Percentiles rank a stretch among this genome's conserved stretches.
phyloP scores from a whole-genome alignment of 2,329 filamentous ascomycete genomes.

The Exserohilum rostratum region DNA sequence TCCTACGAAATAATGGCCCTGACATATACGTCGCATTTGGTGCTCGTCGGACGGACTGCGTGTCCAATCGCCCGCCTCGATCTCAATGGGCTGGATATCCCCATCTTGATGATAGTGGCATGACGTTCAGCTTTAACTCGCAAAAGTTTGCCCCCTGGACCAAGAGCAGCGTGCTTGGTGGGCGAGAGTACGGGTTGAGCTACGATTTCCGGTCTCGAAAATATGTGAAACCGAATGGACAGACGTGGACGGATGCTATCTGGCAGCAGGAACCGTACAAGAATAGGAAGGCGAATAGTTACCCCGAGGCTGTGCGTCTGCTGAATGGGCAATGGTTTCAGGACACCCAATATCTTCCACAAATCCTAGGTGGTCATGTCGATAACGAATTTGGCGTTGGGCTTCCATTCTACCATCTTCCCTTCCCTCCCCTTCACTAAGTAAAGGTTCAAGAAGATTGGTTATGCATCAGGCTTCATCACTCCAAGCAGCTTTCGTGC shows the following conservation, averaged over 20 bases:
- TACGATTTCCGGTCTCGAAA: constrained; percentile 49
- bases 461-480: neutral
- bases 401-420: neutral
- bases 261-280: constrained; percentile 36
- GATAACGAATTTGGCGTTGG: constrained; percentile 6
- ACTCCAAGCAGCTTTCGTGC: constrained; percentile 44
- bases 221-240: constrained; percentile 32
- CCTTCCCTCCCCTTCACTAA: neutral
- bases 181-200: constrained; percentile 21
- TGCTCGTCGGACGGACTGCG: constrained; percentile 47
- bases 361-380: constrained; percentile 1
- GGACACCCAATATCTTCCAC: constrained; percentile 22
- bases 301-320: constrained; percentile 35
- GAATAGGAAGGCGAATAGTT: constrained; percentile 16
- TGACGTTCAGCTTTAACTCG: constrained; percentile 18
- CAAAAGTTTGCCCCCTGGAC: constrained; percentile 26
- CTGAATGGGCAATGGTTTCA: constrained; percentile 38
- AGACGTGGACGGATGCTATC: constrained; percentile 41
- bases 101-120: constrained; percentile 32
- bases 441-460: neutral
- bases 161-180: constrained; percentile 17
- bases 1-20: constrained; percentile 50
- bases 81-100: constrained; percentile 47
- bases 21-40: constrained; percentile 54
- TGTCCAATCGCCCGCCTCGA: constrained; percentile 46